phyloP scores from a whole-genome alignment of 164 flowering plant species.

The Aristolochia californica region DNA sequence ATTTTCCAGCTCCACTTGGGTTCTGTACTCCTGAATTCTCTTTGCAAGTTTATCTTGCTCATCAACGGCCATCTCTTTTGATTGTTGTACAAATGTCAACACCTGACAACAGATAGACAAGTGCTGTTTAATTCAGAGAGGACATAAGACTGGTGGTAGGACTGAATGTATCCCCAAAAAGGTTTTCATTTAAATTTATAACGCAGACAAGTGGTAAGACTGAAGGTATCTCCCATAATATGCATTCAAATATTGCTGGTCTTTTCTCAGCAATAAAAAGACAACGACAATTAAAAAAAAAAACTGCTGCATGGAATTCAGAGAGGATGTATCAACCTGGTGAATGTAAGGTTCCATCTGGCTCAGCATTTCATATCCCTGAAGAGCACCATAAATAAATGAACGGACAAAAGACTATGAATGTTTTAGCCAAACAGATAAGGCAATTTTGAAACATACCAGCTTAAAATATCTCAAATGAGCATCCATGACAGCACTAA shows the following conservation, averaged over 20 bases:
- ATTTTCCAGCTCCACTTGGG: constrained; percentile 60
- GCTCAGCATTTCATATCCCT: constrained; percentile 77
- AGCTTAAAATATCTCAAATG: constrained; percentile 84
- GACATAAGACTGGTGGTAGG: not conserved
- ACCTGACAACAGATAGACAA: constrained; percentile 34
- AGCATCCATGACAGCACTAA: constrained; percentile 94
- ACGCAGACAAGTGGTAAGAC: too few species aligned
- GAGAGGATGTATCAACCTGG: constrained; percentile 35
- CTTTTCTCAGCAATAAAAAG: too few species aligned
- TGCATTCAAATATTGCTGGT: too few species aligned
- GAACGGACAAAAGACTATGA: not conserved
- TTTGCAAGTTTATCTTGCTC: constrained; percentile 86
- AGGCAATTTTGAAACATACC: constrained; percentile 26
- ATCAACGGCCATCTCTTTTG: constrained; percentile 59
- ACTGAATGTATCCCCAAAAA: too few species aligned
- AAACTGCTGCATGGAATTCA: too few species aligned
- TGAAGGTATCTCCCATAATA: too few species aligned
- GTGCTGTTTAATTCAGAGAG: not conserved
- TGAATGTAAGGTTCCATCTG: constrained; percentile 86
- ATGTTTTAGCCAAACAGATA: not conserved
- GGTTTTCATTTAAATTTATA: too few species aligned
- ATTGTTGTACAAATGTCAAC: constrained; percentile 81
- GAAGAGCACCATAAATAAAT: constrained; percentile 1
- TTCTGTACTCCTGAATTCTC: constrained; percentile 88
- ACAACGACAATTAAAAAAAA: too few species aligned